These are phyloP conservation scores for Citrus glauca DNA, from an alignment of 345 rosid species.

Conservation along the genomic window DNA sequence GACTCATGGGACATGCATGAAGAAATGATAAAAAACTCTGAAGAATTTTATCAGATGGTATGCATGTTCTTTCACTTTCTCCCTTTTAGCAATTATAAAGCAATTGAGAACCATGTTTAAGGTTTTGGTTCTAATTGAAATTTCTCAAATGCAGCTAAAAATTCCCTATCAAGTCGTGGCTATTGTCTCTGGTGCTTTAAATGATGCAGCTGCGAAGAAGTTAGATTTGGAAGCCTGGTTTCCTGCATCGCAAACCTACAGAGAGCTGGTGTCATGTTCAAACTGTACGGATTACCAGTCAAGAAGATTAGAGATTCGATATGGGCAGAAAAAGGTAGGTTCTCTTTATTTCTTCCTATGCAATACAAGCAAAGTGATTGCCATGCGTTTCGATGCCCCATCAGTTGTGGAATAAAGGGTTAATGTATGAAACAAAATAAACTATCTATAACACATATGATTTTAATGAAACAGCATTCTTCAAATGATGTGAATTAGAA, in stretches of 20 bases:
- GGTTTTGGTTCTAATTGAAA: neutral
- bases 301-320: slow-evolving; percentile 84
- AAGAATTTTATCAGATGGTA: slow-evolving; percentile 83
- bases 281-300: slow-evolving; percentile 91
- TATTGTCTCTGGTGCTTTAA: slow-evolving; percentile 89
- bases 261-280: slow-evolving; percentile 92
- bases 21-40: slow-evolving; percentile 89
- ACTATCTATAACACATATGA: neutral
- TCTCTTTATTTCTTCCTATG: neutral
- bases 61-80: neutral
- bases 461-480: neutral
- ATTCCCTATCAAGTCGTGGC: slow-evolving; percentile 79
- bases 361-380: neutral
- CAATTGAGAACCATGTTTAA: neutral
- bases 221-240: slow-evolving; percentile 96
- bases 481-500: neutral
- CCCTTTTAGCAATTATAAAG: neutral
- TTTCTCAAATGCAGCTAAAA: slow-evolving; percentile 51
- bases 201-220: slow-evolving; percentile 96
- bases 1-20: slow-evolving; percentile 92
- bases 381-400: neutral
- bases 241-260: slow-evolving; percentile 82
- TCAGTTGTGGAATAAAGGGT: neutral
- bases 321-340: slow-evolving; percentile 85
- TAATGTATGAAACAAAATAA: neutral